Conservation (phyloP, 176 grass and related monocot genomes). For the Microstegium vimineum region DNA sequence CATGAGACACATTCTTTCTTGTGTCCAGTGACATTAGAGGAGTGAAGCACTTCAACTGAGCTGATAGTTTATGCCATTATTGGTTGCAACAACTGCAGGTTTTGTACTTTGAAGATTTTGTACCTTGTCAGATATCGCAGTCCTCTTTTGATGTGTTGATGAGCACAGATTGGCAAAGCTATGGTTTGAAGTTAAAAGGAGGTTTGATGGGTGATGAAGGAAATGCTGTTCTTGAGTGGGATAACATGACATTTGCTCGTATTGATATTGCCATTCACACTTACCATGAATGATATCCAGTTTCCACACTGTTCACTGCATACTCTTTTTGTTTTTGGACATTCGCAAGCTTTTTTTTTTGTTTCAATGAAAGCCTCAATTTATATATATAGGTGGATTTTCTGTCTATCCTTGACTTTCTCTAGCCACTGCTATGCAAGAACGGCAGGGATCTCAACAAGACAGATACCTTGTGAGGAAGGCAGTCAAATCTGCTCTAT, state of each 20-base stretch:
- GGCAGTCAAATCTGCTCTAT: constrained; percentile 57
- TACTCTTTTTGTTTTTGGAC: background rate
- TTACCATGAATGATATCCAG: constrained; percentile 57
- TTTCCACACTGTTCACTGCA: constrained; percentile 12
- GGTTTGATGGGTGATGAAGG: constrained; percentile 47
- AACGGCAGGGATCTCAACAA: constrained; percentile 36
- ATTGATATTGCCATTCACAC: constrained; percentile 64
- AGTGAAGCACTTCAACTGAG: background rate
- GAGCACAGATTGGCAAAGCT: constrained; percentile 59
- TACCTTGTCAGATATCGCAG: constrained; percentile 47
- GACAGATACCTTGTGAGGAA: constrained; percentile 54
- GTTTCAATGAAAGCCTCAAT: background rate
- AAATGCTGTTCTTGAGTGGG: constrained; percentile 65
- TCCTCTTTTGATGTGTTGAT: constrained; percentile 47
- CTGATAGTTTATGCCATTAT: background rate
- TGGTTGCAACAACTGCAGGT: constrained; percentile 38
- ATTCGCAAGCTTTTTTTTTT: background rate
- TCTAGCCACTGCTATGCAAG: constrained; percentile 18
- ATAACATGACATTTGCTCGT: constrained; percentile 50
- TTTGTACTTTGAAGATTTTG: constrained; percentile 58
- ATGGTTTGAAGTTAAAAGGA: constrained; percentile 61
- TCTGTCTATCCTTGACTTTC: constrained; percentile 29
- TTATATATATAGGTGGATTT: background rate
- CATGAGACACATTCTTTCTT: background rate
- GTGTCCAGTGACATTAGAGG: background rate